Conservation (phyloP, 768 basidiomycete species). For the Arthromyces matolae region DNA sequence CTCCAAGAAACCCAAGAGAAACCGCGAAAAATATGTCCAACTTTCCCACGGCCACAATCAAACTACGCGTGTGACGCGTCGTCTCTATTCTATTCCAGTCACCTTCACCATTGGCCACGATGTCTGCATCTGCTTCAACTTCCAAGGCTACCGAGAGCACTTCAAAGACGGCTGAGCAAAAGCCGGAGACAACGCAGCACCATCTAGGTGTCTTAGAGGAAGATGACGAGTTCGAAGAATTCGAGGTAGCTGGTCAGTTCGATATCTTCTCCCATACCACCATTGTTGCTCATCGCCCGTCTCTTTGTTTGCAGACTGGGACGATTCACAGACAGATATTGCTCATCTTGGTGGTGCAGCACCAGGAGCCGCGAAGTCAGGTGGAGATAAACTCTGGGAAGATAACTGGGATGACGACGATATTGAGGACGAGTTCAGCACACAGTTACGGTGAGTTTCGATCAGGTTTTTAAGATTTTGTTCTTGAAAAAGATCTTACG, state of each 20-base stretch:
- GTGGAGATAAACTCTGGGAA: slow-evolving; percentile 94
- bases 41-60: slow-evolving; percentile 16
- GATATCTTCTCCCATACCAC: neutral
- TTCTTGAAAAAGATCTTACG: too few species aligned
- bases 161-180: slow-evolving; percentile 38
- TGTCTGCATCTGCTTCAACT: slow-evolving; percentile 44
- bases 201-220: slow-evolving; percentile 91
- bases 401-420: slow-evolving; percentile 99
- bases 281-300: neutral
- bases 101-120: slow-evolving; percentile 15
- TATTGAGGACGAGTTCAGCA: slow-evolving; percentile 95
- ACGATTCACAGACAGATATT: slow-evolving; percentile 79
- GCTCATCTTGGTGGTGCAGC: slow-evolving; percentile 72
- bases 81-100: too few species aligned
- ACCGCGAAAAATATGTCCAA: neutral
- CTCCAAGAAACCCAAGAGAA: too few species aligned
- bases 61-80: slow-evolving; percentile 22
- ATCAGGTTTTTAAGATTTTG: too few species aligned
- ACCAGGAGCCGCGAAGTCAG: slow-evolving; percentile 72
- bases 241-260: slow-evolving; percentile 76
- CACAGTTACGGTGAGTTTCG: slow-evolving; percentile 80
- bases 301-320: slow-evolving; percentile 62
- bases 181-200: slow-evolving; percentile 51
- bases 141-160: slow-evolving; percentile 42
- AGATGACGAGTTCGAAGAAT: slow-evolving; percentile 97